Evolutionary conservation across 768 basidiomycete species (phyloP).

Genomic region (Boletus barrowsii): DNA sequence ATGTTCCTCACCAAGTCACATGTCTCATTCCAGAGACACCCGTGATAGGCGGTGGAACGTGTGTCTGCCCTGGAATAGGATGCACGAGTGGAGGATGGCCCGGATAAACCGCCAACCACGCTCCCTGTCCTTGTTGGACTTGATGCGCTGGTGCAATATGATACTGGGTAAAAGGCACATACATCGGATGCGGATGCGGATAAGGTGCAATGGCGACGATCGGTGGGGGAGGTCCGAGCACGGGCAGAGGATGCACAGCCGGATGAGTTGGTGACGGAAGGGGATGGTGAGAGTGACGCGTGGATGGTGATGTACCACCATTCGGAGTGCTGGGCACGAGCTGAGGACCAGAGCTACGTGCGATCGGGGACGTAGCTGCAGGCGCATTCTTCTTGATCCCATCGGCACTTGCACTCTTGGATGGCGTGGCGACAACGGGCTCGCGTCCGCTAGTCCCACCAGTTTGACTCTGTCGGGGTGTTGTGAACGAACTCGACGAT

Average conservation of each 20-base stretch:
- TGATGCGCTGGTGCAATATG: conserved; percentile 13
- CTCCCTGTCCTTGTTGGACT: conserved; percentile 12
- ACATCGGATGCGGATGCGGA: conserved; percentile 20
- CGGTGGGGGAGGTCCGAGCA: conserved; percentile 12
- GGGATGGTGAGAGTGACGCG: background rate
- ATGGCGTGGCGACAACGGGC: background rate
- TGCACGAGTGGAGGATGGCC: conserved; percentile 16
- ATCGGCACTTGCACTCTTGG: background rate
- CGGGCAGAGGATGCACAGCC: conserved; percentile 2
- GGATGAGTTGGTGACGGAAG: conserved; percentile 15
- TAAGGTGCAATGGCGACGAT: conserved; percentile 18
- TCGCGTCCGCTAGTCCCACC: background rate
- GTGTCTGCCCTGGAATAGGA: conserved; percentile 10
- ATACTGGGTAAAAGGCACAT: conserved; percentile 23
- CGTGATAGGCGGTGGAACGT: conserved; percentile 16
- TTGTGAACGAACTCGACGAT: background rate
- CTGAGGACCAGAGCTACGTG: background rate
- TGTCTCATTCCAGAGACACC: conserved; percentile 25
- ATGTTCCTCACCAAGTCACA: conserved; percentile 19
- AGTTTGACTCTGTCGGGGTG: background rate
- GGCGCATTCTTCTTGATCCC: conserved; percentile 8
- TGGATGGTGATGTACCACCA: conserved; percentile 1
- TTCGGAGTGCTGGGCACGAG: background rate
- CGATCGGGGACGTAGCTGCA: conserved; percentile 1
- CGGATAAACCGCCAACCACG: conserved; percentile 26